Base-by-base conservation (phyloP, 495 filamentous ascomycete genomes). In the Emericellopsis terricola region DNA sequence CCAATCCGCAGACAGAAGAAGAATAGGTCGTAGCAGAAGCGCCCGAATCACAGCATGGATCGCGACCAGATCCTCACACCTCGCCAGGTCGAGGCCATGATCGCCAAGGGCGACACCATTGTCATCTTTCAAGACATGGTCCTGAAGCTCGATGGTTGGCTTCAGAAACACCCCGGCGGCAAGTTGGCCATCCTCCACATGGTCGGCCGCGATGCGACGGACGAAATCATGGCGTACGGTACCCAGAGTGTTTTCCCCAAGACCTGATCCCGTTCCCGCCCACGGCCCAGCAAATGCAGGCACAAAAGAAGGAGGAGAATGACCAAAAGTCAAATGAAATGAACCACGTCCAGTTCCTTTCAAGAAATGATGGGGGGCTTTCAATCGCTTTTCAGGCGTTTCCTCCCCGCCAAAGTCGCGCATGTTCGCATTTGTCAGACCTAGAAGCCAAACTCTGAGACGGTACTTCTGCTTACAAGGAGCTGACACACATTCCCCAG, bases 191-290 rank as follows among this genome's bases (percentile, higher is more conserved):
- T 67, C 28, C 37, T 56, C 41, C 62, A 67, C 41, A 64, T 65
- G 60, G 51, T 65, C 2, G 62, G 62, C 20, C 55, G 50, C 44
- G 62, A 67, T 50, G 60, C 60, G 32, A 64, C 62, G 17, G 59
- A 64, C 42, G 62, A 67, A 48, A 63, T 67, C 33, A 59, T 54
- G 29, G 53, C 55, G 60, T 53, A 45, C 38, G 28, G n/a, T n/a
- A 42, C n/a, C n/a, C n/a, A n/a, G 19, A 38, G 24, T 19, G 29
- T 15, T 15, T 33, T 30, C 26, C 17, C 17, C 3, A 19, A 15
- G 17, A 15, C 27, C 36, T 41, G 30, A 35, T 37, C 21, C 33
- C 39, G 20, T 31, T 37, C 33, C 36, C 36, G 38, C 35, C 30
- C 31, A 17, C 13, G 28, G 20, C 9, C 29, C 2, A 21, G 31